A percentile compares a stretch with the other conserved stretches of the same genome.
These are phyloP conservation scores for Sutorius australiensis DNA, from an alignment of 768 basidiomycete genomes.

Conservation along the genomic window DNA sequence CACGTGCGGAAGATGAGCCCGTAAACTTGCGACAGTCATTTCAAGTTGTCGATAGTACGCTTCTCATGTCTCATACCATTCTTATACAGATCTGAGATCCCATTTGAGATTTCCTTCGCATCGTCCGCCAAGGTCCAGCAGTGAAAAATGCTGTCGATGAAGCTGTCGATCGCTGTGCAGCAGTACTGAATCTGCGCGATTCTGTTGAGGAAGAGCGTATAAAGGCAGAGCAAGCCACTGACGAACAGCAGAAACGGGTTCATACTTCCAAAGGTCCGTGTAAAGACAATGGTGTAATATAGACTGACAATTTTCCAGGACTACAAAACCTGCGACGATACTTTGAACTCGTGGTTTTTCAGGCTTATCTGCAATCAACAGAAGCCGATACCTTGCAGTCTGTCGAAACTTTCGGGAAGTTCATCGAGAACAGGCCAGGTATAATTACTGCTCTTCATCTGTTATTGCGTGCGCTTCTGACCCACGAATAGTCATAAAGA, in stretches of 20 bases:
- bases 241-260: constrained; percentile 62
- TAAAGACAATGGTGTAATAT: neutral
- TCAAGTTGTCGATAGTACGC: constrained; percentile 86
- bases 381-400: constrained; percentile 76
- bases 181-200: constrained; percentile 82
- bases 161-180: constrained; percentile 81
- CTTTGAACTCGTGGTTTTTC: constrained; percentile 83
- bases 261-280: constrained; percentile 68
- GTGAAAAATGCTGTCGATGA: constrained; percentile 87
- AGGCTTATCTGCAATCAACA: constrained; percentile 81
- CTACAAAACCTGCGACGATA: constrained; percentile 80
- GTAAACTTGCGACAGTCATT: constrained; percentile 59
- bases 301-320: constrained; percentile 39
- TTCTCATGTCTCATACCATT: neutral
- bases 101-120: constrained; percentile 67
- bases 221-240: constrained; percentile 72
- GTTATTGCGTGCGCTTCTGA: neutral
- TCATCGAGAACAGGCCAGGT: constrained; percentile 84
- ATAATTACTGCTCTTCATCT: constrained; percentile 6
- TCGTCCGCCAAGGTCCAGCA: constrained; percentile 79
- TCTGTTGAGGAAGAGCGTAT: constrained; percentile 80
- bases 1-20: constrained; percentile 28
- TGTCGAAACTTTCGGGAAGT: constrained; percentile 75
- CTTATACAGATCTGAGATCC: constrained; percentile 1
- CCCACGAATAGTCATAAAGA: constrained; percentile 73